Conservation (phyloP, 805 yeast species). For the Yamadazyma olivae region DNA sequence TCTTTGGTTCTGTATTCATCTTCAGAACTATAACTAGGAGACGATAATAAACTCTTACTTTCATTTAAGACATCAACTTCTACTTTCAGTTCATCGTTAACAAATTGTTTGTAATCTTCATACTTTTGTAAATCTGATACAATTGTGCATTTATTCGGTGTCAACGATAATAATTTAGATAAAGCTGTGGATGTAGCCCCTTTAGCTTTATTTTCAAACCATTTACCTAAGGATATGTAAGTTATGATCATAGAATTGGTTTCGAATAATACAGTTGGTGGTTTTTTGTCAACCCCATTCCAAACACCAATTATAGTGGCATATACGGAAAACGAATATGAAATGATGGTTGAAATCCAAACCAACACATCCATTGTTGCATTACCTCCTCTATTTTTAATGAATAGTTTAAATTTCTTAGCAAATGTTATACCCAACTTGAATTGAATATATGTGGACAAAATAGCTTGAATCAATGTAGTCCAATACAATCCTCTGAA, state of each 20-base stretch:
- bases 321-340: constrained; percentile 69
- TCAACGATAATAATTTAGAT: constrained; percentile 71
- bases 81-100: no score
- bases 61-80: neutral
- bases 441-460: constrained; percentile 62
- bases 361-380: constrained; percentile 93
- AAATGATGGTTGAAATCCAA: constrained; percentile 74
- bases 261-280: constrained; percentile 78
- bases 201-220: constrained; percentile 87
- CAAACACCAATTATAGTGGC: constrained; percentile 53
- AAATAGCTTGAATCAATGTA: constrained; percentile 54
- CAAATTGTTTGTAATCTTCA: constrained; percentile 19
- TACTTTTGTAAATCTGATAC: constrained; percentile 39
- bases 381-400: constrained; percentile 53
- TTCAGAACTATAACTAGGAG: constrained; percentile 4
- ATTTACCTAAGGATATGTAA: constrained; percentile 87
- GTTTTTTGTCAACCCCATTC: constrained; percentile 32
- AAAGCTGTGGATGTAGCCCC: constrained; percentile 91
- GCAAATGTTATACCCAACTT: constrained; percentile 67
- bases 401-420: constrained; percentile 59
- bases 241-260: constrained; percentile 81
- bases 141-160: constrained; percentile 75
- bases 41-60: neutral
- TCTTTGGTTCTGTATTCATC: neutral
- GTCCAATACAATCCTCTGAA: constrained; percentile 65